Evolutionary conservation across 2,329 filamentous ascomycete genomes (phyloP).

Genomic region (Botrytis sinoallii): DNA sequence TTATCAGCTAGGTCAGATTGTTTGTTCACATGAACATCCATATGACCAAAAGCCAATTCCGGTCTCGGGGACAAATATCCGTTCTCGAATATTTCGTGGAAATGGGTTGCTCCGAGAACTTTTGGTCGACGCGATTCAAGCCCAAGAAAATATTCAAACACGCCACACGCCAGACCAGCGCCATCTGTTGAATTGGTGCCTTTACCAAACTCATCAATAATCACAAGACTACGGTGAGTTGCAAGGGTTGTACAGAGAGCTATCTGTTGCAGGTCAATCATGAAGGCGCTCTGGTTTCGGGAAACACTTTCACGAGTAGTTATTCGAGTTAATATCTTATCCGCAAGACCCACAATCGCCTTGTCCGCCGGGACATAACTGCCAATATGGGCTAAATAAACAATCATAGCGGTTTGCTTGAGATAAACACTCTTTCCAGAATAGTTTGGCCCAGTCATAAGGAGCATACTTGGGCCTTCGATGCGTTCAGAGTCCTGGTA

Average conservation of each 20-base stretch:
- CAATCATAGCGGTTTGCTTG: constrained; percentile 86
- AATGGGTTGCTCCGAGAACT: constrained; percentile 61
- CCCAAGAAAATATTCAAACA: constrained; percentile 55
- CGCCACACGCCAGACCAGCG: constrained; percentile 54
- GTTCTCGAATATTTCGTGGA: constrained; percentile 70
- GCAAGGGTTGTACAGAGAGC: constrained; percentile 71
- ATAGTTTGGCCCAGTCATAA: constrained; percentile 92
- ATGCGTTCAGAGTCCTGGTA: constrained; percentile 17
- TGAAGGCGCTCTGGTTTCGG: constrained; percentile 59
- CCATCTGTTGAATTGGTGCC: constrained; percentile 59
- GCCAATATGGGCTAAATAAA: constrained; percentile 89
- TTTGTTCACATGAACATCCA: constrained; percentile 64
- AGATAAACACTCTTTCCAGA: constrained; percentile 96
- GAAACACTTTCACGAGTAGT: constrained; percentile 66
- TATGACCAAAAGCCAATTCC: constrained; percentile 61
- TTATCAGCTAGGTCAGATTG: constrained; percentile 51
- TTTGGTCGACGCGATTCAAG: constrained; percentile 50
- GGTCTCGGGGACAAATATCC: constrained; percentile 51
- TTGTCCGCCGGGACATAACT: constrained; percentile 81
- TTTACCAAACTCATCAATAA: constrained; percentile 90
- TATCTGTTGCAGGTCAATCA: constrained; percentile 83
- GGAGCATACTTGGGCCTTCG: constrained; percentile 61
- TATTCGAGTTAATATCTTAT: constrained; percentile 87
- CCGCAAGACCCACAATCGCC: constrained; percentile 80
- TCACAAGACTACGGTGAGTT: constrained; percentile 71